A percentile compares a stretch with the other conserved stretches of the same genome.
phyloP scores from a whole-genome alignment of 2,329 filamentous ascomycete genomes.

The Trichoderma cornu-damae region DNA sequence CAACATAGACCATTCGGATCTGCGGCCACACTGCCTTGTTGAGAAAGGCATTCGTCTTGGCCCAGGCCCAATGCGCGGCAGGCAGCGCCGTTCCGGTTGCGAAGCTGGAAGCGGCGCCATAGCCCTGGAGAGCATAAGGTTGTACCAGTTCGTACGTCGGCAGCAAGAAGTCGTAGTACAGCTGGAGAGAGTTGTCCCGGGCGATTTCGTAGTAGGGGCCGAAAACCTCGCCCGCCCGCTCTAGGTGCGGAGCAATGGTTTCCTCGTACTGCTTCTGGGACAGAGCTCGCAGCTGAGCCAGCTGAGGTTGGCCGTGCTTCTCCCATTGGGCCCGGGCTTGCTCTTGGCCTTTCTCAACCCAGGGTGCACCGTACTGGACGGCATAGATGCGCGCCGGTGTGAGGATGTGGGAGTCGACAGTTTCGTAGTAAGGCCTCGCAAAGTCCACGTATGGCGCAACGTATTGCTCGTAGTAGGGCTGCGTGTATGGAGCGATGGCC shows the following conservation, averaged over 20 bases:
- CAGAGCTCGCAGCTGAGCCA: constrained; percentile 59
- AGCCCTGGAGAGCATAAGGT: constrained; percentile 68
- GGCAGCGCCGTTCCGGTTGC: constrained; percentile 67
- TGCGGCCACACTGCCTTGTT: constrained; percentile 76
- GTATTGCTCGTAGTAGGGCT: constrained; percentile 82
- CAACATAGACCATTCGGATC: constrained; percentile 71
- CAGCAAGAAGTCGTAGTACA: constrained; percentile 66
- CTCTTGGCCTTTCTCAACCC: constrained; percentile 60
- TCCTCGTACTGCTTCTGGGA: constrained; percentile 63
- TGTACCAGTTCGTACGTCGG: constrained; percentile 70
- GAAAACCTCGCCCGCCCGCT: constrained; percentile 51
- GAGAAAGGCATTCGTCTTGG: constrained; percentile 64
- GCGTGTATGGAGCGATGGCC: constrained; percentile 64
- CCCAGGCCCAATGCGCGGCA: constrained; percentile 64
- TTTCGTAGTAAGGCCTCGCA: constrained; percentile 68
- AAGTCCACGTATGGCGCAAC: constrained; percentile 75
- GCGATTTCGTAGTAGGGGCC: constrained; percentile 69
- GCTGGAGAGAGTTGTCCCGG: constrained; percentile 57
- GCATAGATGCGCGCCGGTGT: constrained; percentile 62
- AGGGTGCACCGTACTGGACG: constrained; percentile 70
- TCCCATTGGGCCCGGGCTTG: constrained; percentile 71
- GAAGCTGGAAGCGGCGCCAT: constrained; percentile 61
- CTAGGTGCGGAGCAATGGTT: constrained; percentile 67
- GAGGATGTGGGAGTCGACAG: constrained; percentile 59
- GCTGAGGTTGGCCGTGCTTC: constrained; percentile 67